These are phyloP conservation scores for Nyssa sinensis DNA, from an alignment of 148 eudicot genomes.

Conservation along the genomic window DNA sequence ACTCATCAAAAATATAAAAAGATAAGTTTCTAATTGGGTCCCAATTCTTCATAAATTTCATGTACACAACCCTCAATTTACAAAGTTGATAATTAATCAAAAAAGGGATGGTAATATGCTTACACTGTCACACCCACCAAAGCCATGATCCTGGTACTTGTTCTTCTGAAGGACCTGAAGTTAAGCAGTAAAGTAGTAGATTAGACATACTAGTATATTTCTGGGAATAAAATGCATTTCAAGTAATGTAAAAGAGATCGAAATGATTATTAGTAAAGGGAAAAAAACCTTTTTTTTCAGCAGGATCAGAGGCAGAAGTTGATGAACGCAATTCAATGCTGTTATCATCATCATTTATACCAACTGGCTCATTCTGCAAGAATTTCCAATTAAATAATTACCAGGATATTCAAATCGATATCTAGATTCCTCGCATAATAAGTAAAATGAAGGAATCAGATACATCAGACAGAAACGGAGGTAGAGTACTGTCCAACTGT, in stretches of 20 bases:
- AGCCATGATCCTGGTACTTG: slow-evolving; percentile 24
- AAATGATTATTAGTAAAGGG: not conserved
- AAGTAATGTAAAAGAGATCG: not conserved
- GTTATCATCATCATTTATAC: slow-evolving; percentile 39
- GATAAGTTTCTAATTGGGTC: not conserved
- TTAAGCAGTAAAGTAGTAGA: slow-evolving; percentile 7
- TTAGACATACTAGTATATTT: not conserved
- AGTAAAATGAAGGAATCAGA: slow-evolving; percentile 6
- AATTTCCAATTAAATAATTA: not conserved
- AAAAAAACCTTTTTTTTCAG: slow-evolving; percentile 37
- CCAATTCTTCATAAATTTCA: slow-evolving; percentile 3
- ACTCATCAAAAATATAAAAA: not conserved
- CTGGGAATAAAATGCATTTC: not conserved
- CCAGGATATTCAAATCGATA: not conserved
- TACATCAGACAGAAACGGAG: slow-evolving; percentile 42
- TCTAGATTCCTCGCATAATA: not conserved
- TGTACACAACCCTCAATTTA: not conserved
- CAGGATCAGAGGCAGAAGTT: slow-evolving; percentile 23
- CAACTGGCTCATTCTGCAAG: slow-evolving; percentile 41
- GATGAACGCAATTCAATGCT: slow-evolving; percentile 28
- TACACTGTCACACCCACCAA: slow-evolving; percentile 38
- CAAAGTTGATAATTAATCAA: not conserved
- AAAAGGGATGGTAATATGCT: slow-evolving; percentile 16
- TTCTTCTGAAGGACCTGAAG: slow-evolving; percentile 33
- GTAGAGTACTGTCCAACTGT: slow-evolving; percentile 15